Base-by-base conservation (phyloP, 176 grass and related monocot species). In the Ensete ventricosum region DNA sequence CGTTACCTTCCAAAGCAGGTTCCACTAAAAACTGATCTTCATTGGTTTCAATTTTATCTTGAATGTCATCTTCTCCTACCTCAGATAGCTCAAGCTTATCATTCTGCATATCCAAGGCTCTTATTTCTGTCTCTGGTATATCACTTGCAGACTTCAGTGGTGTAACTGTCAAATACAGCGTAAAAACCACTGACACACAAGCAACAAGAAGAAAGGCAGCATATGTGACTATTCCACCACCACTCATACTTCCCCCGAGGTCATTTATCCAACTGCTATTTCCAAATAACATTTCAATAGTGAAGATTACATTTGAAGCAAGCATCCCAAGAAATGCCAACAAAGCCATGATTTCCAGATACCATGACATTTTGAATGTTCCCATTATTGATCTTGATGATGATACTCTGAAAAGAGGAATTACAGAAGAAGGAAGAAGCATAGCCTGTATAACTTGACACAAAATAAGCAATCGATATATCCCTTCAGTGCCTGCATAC, bases 381-480 rank as follows among this genome's bases (percentile, higher is more conserved):
- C 90, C 90, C 96, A 99, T 99, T 82, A 99, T 91, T 63, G 77
- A 74, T 85, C 83, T 95, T 50, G 96, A 99, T 23, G 95, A 94
- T 57, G 91, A 86, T 85, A 94, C 76, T 60, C 91, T 86, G 71
- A 99, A 94, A 78, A 99, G 86, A 20, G 95, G 95, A 64, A 94
- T 83, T 52, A 89, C 86, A 55, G 95, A 91, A 26, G 95, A 89
- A 63, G 95, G 95, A 82, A 99, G 88, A 55, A 99, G 84, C 73
- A 86, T 94, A n/a, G 91, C 95, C 64, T 99, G 95, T 21, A 91
- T 69, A 72, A 99, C 85, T 82, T 93, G 95, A 69, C 95, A 94
- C 69, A 86, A 86, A 69, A 93, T 91, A 64, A 99, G 83, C 74
- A 94, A 73, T 63, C 94, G 88, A 78, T 94, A 99, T 79, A 94